Conservation (phyloP, 345 rosid species). For the Stellera chamaejasme region DNA sequence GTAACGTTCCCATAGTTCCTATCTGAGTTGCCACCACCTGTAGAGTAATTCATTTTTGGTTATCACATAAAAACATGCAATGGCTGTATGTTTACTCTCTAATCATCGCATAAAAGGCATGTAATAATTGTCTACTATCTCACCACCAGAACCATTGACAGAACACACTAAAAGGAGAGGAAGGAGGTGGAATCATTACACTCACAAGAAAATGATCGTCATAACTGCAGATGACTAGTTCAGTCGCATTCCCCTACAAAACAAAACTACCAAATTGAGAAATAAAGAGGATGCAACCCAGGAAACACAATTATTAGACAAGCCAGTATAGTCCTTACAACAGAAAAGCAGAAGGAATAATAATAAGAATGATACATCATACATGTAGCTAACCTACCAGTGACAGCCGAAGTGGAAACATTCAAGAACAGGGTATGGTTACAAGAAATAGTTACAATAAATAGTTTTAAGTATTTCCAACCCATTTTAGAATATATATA, state of each 20-base stretch:
- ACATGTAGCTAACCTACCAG: no score
- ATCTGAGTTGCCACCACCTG: slow-evolving; percentile 86
- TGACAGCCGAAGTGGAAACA: no score
- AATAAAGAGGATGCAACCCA: not conserved
- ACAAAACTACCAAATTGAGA: slow-evolving; percentile 9
- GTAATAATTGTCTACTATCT: no score
- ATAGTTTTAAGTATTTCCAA: no score
- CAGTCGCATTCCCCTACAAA: slow-evolving; percentile 76
- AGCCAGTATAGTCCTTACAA: no score
- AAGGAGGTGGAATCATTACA: slow-evolving; percentile 10
- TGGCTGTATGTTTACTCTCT: not conserved
- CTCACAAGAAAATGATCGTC: slow-evolving; percentile 85
- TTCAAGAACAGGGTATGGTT: no score
- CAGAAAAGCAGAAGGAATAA: no score
- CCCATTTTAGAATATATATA: no score
- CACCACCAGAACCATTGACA: not conserved
- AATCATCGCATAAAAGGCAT: no score
- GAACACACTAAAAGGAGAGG: not conserved
- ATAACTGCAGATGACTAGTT: slow-evolving; percentile 61
- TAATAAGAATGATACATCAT: no score
- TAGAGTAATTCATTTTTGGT: slow-evolving; percentile 17
- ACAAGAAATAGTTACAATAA: no score
- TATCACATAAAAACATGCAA: not conserved
- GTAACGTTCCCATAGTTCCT: slow-evolving; percentile 82
- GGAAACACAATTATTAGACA: no score